Conservation (phyloP, 2,329 filamentous ascomycete species). For the Fonsecaea erecta region DNA sequence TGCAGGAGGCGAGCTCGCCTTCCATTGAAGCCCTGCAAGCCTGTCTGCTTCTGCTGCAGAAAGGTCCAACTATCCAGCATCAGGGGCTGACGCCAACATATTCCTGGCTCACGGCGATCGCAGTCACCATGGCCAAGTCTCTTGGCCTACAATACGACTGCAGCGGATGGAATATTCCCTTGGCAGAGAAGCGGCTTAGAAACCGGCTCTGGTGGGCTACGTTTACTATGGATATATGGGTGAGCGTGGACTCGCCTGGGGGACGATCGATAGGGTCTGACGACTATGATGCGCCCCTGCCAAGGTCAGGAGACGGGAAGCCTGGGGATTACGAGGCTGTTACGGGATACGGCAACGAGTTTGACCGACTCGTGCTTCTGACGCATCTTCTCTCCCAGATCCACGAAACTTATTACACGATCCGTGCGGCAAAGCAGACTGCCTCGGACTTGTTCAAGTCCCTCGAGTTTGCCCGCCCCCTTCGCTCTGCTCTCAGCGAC, state of each 20-base stretch:
- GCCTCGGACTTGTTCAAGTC: constrained; percentile 18
- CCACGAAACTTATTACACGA: constrained; percentile 20
- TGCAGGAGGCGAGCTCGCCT: constrained; percentile 40
- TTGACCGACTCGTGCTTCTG: constrained; percentile 8
- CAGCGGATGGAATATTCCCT: constrained; percentile 48
- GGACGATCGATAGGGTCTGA: constrained; percentile 15
- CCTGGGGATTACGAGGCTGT: background rate
- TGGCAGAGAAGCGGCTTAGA: constrained; percentile 47
- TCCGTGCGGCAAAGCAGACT: constrained; percentile 15
- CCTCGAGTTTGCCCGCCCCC: constrained; percentile 21
- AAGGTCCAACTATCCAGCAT: constrained; percentile 17
- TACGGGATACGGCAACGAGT: constrained; percentile 1
- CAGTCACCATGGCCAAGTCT: constrained; percentile 61
- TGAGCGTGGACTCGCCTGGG: constrained; percentile 26
- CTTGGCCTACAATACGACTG: constrained; percentile 54
- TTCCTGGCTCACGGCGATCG: constrained; percentile 55
- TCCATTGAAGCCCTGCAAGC: constrained; percentile 60
- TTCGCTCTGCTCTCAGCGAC: constrained; percentile 19
- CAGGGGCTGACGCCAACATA: constrained; percentile 52
- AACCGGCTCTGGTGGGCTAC: constrained; percentile 55
- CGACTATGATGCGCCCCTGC: constrained; percentile 22
- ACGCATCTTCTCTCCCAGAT: constrained; percentile 19
- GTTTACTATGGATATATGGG: constrained; percentile 53
- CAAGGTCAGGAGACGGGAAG: background rate
- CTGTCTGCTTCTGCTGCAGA: constrained; percentile 54